These are phyloP conservation scores for Vaucheria bursata DNA, from an alignment of 352 stramenopile genomes.

Conservation along the genomic window DNA sequence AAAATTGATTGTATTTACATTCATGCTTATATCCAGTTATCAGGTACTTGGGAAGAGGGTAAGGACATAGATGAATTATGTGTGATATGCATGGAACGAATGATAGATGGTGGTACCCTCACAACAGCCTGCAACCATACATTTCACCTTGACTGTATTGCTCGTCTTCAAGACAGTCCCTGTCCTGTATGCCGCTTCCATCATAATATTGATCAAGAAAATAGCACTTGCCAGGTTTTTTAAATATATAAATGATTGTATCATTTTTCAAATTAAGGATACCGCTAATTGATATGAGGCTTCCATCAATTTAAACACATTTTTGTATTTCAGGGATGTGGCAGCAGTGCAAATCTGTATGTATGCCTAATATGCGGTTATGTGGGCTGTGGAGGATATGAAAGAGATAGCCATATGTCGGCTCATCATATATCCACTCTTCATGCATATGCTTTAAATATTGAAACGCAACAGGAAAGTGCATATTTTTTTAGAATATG, in stretches of 20 bases:
- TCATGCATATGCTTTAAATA: constrained; percentile 91
- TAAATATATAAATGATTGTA: no score
- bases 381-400: constrained; percentile 67
- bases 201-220: constrained; percentile 53
- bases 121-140: constrained; percentile 96
- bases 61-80: constrained; percentile 52
- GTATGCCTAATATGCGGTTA: constrained; percentile 70
- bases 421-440: constrained; percentile 88
- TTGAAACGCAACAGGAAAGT: constrained; percentile 51
- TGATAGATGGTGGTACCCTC: constrained; percentile 71
- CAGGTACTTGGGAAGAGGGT: no score
- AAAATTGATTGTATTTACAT: no score
- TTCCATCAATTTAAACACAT: no score
- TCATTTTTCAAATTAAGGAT: no score
- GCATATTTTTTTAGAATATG: no score
- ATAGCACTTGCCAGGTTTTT: constrained; percentile 35
- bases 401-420: constrained; percentile 72
- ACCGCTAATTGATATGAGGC: no score
- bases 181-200: constrained; percentile 93
- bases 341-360: constrained; percentile 76
- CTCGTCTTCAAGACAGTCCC: constrained; percentile 82
- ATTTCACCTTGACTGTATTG: constrained; percentile 91
- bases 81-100: constrained; percentile 75
- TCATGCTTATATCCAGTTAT: no score
- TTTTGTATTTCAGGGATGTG: no score